Evolutionary conservation across 2,329 filamentous ascomycete species (phyloP).

Genomic region (Botrytis squamosa): DNA sequence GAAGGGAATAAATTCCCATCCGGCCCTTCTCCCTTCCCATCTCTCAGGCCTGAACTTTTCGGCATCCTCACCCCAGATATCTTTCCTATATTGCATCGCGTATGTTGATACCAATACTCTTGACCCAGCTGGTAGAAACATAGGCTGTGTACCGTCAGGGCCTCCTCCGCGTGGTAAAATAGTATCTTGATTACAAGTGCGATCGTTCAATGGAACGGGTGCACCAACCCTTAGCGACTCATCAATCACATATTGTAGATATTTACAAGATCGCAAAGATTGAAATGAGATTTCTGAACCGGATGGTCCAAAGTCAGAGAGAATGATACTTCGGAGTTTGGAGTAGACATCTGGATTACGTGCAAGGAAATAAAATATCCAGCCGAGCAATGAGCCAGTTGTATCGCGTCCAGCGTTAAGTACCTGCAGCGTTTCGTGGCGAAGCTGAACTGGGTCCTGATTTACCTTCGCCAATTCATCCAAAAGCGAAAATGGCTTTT

Average conservation of each 20-base stretch:
- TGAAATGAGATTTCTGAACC: slow-evolving; percentile 20
- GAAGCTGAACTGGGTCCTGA: slow-evolving; percentile 26
- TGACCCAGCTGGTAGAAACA: slow-evolving; percentile 37
- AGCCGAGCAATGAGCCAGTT: slow-evolving; percentile 29
- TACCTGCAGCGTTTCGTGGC: slow-evolving; percentile 27
- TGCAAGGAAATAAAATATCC: slow-evolving; percentile 33
- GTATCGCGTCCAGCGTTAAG: slow-evolving; percentile 27
- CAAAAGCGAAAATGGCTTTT: slow-evolving; percentile 32
- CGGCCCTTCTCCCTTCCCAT: slow-evolving; percentile 50
- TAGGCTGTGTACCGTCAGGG: slow-evolving; percentile 35
- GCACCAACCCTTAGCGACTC: slow-evolving; percentile 47
- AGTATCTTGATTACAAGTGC: slow-evolving; percentile 47
- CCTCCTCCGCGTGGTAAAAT: slow-evolving; percentile 41
- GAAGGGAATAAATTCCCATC: slow-evolving; percentile 76
- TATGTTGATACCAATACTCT: slow-evolving; percentile 31
- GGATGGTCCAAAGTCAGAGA: slow-evolving; percentile 37
- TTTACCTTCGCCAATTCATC: slow-evolving; percentile 44
- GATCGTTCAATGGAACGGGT: slow-evolving; percentile 53
- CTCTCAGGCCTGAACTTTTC: slow-evolving; percentile 33
- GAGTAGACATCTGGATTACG: slow-evolving; percentile 21
- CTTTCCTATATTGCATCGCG: slow-evolving; percentile 41
- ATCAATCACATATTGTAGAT: slow-evolving; percentile 29
- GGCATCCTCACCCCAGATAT: slow-evolving; percentile 64
- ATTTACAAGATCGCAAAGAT: slow-evolving; percentile 27
- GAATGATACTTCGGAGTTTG: slow-evolving; percentile 44